phyloP scores from a whole-genome alignment of 352 stramenopile genomes.

The Pythium rishiriense region DNA sequence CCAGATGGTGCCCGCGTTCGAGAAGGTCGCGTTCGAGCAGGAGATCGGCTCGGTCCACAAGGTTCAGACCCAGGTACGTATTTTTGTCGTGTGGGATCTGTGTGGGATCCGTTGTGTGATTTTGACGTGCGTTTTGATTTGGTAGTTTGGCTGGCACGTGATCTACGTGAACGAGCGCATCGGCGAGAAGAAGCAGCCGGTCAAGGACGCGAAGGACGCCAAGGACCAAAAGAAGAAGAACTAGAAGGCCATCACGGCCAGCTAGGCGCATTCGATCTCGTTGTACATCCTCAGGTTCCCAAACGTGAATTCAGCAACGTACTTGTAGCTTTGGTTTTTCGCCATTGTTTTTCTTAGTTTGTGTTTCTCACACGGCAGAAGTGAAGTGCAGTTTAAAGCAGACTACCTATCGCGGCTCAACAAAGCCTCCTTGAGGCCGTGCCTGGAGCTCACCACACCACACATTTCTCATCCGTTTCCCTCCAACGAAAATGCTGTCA shows the following conservation, averaged over 20 bases:
- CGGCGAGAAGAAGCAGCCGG: constrained; percentile 45
- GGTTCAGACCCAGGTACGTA: constrained; percentile 67
- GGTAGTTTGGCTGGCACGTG: constrained; percentile 77
- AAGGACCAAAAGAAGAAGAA: constrained; percentile 30
- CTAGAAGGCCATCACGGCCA: neutral
- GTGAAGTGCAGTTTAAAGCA: too few relatives aligned
- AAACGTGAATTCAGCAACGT: too few relatives aligned
- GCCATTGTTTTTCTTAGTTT: too few relatives aligned
- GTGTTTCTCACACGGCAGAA: too few relatives aligned
- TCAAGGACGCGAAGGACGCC: constrained; percentile 5
- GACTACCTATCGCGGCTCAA: too few relatives aligned
- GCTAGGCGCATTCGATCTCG: too few relatives aligned
- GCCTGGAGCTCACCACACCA: too few relatives aligned
- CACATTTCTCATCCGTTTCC: too few relatives aligned
- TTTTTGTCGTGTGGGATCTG: neutral
- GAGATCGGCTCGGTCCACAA: constrained; percentile 76
- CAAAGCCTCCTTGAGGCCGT: too few relatives aligned
- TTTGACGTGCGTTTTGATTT: constrained; percentile 6
- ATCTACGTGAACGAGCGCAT: constrained; percentile 69
- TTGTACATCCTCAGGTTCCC: too few relatives aligned
- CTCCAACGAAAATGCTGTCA: too few relatives aligned
- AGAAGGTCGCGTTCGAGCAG: constrained; percentile 70
- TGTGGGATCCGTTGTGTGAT: neutral
- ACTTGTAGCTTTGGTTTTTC: too few relatives aligned
- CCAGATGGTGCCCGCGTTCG: constrained; percentile 79